A percentile compares a stretch with the other conserved stretches of the same genome.
phyloP scores from a whole-genome alignment of 2,329 filamentous ascomycete species.

The Neurospora sp. region DNA sequence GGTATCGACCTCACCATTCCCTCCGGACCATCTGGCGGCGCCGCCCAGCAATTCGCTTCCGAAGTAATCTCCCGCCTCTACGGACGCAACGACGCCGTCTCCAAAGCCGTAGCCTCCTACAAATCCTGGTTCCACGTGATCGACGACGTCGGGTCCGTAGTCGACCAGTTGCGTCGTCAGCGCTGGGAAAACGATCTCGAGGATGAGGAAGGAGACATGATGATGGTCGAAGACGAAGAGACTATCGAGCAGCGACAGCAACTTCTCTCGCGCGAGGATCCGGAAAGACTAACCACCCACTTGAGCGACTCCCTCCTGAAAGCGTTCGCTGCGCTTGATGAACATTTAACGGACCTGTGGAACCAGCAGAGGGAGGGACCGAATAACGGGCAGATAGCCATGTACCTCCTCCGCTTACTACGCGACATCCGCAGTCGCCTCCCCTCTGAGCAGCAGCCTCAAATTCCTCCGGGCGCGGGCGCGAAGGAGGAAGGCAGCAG shows the following conservation, averaged over 20 bases:
- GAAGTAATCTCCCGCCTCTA: conserved; percentile 60
- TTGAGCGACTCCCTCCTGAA: conserved; percentile 23
- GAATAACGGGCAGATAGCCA: conserved; percentile 42
- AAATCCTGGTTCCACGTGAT: conserved; percentile 65
- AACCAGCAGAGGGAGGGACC: conserved; percentile 32
- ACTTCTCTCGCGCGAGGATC: conserved; percentile 56
- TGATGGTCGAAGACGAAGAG: conserved; percentile 45
- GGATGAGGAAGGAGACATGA: conserved; percentile 37
- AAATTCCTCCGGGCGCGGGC: background rate
- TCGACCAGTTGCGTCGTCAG: conserved; percentile 56
- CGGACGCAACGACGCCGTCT: conserved; percentile 60
- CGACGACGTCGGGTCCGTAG: conserved; percentile 52
- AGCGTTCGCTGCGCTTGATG: conserved; percentile 39
- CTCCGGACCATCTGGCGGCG: conserved; percentile 26
- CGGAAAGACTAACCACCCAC: conserved; percentile 25
- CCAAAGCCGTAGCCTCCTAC: conserved; percentile 53
- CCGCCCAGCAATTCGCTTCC: conserved; percentile 59
- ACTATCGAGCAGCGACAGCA: conserved; percentile 57
- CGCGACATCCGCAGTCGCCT: conserved; percentile 63
- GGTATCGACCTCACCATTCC: conserved; percentile 48
- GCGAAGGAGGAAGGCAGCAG: background rate
- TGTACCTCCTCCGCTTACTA: conserved; percentile 64
- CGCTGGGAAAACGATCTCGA: conserved; percentile 71
- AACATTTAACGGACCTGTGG: conserved; percentile 43
- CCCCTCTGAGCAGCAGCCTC: conserved; percentile 31